Percentiles rank a stretch among this genome's conserved stretches.
phyloP scores from a whole-genome alignment of 768 basidiomycete species.

The Mycena albidolilacea region DNA sequence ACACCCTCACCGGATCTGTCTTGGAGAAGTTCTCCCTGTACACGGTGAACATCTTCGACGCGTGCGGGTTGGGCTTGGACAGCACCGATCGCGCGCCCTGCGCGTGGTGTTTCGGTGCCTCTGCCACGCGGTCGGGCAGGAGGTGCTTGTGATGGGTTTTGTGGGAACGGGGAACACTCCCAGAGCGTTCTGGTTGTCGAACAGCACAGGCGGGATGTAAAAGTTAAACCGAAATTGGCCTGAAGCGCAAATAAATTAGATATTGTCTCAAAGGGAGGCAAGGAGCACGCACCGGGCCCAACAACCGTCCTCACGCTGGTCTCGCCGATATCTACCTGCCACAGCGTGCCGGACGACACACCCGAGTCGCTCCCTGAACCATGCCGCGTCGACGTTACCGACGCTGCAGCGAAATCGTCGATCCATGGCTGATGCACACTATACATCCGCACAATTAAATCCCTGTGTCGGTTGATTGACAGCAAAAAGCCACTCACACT shows the following conservation, averaged over 20 bases:
- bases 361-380: constrained; percentile 77
- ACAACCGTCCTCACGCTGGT: constrained; percentile 96
- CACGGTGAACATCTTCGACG: constrained; percentile 85
- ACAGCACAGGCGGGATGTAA: constrained; percentile 89
- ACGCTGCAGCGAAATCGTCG: constrained; percentile 91
- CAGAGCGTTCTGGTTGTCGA: constrained; percentile 81
- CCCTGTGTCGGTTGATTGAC: constrained; percentile 14
- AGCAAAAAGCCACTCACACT: constrained; percentile 71
- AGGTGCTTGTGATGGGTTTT: constrained; percentile 93
- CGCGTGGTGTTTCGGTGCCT: constrained; percentile 83
- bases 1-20: constrained; percentile 84
- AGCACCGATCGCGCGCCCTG: constrained; percentile 75
- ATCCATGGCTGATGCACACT: constrained; percentile 97
- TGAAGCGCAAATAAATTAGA: constrained; percentile 48
- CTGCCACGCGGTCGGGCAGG: constrained; percentile 88
- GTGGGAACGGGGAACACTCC: constrained; percentile 85
- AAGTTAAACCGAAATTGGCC: constrained; percentile 96
- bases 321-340: constrained; percentile 94
- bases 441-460: constrained; percentile 29
- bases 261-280: constrained; percentile 20
- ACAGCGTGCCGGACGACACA: constrained; percentile 83
- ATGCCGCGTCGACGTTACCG: constrained; percentile 75
- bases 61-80: constrained; percentile 84
- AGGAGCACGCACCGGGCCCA: constrained; percentile 77
- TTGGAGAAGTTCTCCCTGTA: constrained; percentile 94